Percentiles rank a stretch among this genome's conserved stretches.
phyloP scores from a whole-genome alignment of 768 basidiomycete genomes.

The Boletus subparvulus region DNA sequence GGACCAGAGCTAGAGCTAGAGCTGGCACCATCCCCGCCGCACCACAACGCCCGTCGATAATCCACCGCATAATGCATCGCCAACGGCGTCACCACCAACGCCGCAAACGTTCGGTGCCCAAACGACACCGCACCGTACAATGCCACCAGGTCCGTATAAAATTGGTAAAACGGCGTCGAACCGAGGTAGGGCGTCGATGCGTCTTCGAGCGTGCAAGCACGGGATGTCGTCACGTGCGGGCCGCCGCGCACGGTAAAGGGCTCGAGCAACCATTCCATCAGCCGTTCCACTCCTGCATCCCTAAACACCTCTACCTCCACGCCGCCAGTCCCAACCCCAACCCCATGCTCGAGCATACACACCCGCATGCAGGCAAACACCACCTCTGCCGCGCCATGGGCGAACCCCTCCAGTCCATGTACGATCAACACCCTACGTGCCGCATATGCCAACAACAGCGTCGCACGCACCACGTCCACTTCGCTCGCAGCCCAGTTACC shows the following conservation, averaged over 20 bases:
- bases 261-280: constrained; percentile 60
- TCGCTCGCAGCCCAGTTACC: constrained; percentile 77
- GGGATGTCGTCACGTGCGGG: background rate
- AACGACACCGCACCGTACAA: constrained; percentile 94
- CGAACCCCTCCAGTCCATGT: constrained; percentile 42
- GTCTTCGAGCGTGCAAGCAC: constrained; percentile 44
- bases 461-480: constrained; percentile 68
- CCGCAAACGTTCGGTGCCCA: constrained; percentile 70
- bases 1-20: background rate
- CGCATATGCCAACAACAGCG: constrained; percentile 59
- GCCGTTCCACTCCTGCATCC: constrained; percentile 57
- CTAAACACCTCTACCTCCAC: constrained; percentile 69
- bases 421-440: constrained; percentile 45
- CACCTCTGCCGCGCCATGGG: constrained; percentile 29
- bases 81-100: constrained; percentile 72
- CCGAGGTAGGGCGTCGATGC: constrained; percentile 63
- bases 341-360: constrained; percentile 91
- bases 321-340: constrained; percentile 21
- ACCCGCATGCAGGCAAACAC: constrained; percentile 87
- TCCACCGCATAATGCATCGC: constrained; percentile 77
- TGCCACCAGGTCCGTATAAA: constrained; percentile 86
- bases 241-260: constrained; percentile 44
- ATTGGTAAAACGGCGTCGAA: constrained; percentile 81
- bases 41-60: constrained; percentile 84
- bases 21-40: constrained; percentile 52